phyloP scores from a whole-genome alignment of 2,329 filamentous ascomycete genomes.

The Berkeleyomyces basicola region DNA sequence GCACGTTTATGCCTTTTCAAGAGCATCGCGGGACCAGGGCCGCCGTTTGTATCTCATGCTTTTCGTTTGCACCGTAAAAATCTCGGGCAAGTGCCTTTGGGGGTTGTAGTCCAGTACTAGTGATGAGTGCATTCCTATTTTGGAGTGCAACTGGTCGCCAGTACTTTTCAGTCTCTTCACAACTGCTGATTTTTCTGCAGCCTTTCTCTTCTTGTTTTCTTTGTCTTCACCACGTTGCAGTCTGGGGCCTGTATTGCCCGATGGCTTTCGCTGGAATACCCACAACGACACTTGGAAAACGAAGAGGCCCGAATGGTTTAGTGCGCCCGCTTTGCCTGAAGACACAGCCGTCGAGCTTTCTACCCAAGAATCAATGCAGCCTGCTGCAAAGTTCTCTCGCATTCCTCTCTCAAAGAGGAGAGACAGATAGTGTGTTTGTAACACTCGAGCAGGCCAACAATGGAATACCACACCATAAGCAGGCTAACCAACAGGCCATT shows the following conservation, averaged over 20 bases:
- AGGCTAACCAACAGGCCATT: background rate
- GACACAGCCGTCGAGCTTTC: background rate
- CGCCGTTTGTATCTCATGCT: background rate
- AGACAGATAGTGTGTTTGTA: background rate
- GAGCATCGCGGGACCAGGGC: background rate
- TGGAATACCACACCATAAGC: background rate
- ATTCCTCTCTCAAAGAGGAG: background rate
- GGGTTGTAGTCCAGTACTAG: background rate
- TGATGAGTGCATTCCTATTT: background rate
- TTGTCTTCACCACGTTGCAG: background rate
- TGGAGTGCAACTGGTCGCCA: background rate
- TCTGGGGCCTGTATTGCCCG: too few relatives aligned
- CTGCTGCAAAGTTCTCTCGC: background rate
- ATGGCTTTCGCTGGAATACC: too few relatives aligned
- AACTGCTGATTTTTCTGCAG: background rate
- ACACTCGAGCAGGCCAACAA: background rate
- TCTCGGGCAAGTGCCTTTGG: background rate
- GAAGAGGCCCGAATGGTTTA: too few relatives aligned
- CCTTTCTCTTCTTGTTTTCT: background rate
- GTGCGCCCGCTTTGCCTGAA: too few relatives aligned
- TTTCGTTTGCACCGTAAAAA: background rate
- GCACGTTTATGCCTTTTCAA: background rate
- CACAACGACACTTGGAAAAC: too few relatives aligned
- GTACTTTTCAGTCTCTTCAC: background rate
- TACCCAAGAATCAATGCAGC: background rate